Base-by-base conservation (phyloP, 2,329 filamentous ascomycete species). In the Colletotrichum graminicola region DNA sequence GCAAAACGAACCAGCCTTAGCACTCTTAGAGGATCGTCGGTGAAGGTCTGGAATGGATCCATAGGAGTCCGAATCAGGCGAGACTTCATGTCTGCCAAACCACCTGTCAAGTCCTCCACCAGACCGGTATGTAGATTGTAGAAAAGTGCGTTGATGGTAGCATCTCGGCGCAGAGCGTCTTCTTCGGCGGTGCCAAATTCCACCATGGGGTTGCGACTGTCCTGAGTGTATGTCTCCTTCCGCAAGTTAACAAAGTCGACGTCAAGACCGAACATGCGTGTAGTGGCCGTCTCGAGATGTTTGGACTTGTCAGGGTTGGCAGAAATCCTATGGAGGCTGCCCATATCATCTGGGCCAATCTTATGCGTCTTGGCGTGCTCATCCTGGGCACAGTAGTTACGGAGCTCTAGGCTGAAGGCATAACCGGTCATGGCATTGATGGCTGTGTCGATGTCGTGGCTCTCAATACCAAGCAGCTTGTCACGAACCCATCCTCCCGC, bases 291-390 rank as follows among this genome's bases (percentile, higher is more conserved):
- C 81, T 97, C 95, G 18, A 98, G 88, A 79, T 98, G 94, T 82
- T 98, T 98, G 26, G 94, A 97, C 83, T 97, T 98, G 77, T 98
- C 94, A 0, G 95, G 95, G 79, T 98, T 98, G 68, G 92, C 92
- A 63, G 92, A 92, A 75, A 98, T 95, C 80, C 94, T 97, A 85
- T 98, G 92, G 41, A 98, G 86, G 73, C 89, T 92, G 61, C 92
- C 91, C 64, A 96, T 85, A 67, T 91, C 91, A 63, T 87, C 87
- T 23, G 82, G 78, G 39, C 80, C 79, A 60, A 91, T 85, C 12
- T 81, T 82, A 76, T 95, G 92, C 77, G 90, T 91, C 62, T 87
- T 83, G 4, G 88, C 82, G 71, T 91, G 90, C 5, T 86, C 87
- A 0, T 88, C 84, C 34, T 85, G 82, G 61, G 88, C 87, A 77